Conservation (phyloP, 2,329 filamentous ascomycete genomes). For the Pleurostoma richardsiae region DNA sequence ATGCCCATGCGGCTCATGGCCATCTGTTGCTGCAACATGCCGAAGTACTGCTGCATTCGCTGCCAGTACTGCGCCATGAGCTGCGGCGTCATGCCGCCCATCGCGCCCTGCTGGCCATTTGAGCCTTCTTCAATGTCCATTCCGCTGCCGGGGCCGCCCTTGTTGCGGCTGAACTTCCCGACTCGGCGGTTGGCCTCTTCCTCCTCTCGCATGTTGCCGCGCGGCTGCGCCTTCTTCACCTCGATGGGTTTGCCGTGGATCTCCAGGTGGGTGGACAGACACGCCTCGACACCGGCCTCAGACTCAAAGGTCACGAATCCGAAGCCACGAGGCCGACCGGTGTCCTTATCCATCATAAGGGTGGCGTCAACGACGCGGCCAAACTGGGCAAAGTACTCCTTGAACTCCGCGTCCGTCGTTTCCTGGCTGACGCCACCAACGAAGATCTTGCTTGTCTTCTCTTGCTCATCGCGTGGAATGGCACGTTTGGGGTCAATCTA, state of each 20-base stretch:
- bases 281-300: conserved; percentile 89
- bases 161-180: conserved; percentile 48
- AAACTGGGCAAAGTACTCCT: conserved; percentile 94
- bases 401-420: conserved; percentile 92
- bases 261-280: conserved; percentile 76
- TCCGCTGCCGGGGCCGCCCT: conserved; percentile 48
- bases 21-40: conserved; percentile 92
- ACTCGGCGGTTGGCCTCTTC: conserved; percentile 64
- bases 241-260: conserved; percentile 96
- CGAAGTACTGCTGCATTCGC: conserved; percentile 95
- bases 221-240: conserved; percentile 94
- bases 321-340: conserved; percentile 91
- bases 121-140: conserved; percentile 26
- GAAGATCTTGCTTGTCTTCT: conserved; percentile 98
- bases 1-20: conserved; percentile 65
- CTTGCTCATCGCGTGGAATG: conserved; percentile 95
- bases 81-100: conserved; percentile 74
- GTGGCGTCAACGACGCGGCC: conserved; percentile 95
- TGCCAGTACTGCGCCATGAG: conserved; percentile 99
- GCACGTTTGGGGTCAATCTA: conserved; percentile 98
- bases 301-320: conserved; percentile 98
- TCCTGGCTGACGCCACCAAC: conserved; percentile 97
- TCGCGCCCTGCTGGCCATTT: conserved; percentile 24
- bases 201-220: conserved; percentile 89
- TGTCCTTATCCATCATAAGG: conserved; percentile 99